phyloP scores from a whole-genome alignment of 208 protist species.

The Acanthamoeba castellanii region DNA sequence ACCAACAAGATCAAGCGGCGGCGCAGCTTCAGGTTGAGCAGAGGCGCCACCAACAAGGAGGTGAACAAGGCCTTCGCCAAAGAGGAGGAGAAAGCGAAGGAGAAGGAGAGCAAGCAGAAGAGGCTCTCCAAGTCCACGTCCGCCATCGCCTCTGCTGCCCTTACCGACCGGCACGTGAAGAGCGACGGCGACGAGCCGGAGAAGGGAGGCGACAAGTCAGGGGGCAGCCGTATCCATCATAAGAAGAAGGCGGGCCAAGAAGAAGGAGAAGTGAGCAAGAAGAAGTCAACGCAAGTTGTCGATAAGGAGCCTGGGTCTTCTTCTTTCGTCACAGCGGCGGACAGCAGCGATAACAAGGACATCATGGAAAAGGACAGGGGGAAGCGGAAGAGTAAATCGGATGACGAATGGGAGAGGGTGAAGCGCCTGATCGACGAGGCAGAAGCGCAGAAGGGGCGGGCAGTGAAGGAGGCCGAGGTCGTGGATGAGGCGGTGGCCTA shows the following conservation, averaged over 20 bases:
- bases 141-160: background rate
- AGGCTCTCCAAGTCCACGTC: background rate
- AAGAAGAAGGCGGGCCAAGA: background rate
- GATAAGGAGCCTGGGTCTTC: too few relatives aligned
- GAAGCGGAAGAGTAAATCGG: background rate
- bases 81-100: background rate
- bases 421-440: background rate
- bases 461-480: background rate
- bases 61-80: background rate
- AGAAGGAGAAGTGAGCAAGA: background rate
- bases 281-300: too few relatives aligned
- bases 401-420: background rate
- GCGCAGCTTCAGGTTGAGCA: background rate
- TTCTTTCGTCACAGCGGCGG: background rate
- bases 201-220: background rate
- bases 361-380: background rate
- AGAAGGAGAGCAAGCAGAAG: background rate
- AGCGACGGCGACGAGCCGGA: background rate
- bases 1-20: background rate
- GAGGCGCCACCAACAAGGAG: background rate
- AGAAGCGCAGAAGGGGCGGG: background rate
- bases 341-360: background rate
- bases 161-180: background rate
- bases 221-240: too few relatives aligned
- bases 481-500: conserved; percentile 28